Base-by-base conservation (phyloP, 257 asterid species). In the Petrea volubilis region DNA sequence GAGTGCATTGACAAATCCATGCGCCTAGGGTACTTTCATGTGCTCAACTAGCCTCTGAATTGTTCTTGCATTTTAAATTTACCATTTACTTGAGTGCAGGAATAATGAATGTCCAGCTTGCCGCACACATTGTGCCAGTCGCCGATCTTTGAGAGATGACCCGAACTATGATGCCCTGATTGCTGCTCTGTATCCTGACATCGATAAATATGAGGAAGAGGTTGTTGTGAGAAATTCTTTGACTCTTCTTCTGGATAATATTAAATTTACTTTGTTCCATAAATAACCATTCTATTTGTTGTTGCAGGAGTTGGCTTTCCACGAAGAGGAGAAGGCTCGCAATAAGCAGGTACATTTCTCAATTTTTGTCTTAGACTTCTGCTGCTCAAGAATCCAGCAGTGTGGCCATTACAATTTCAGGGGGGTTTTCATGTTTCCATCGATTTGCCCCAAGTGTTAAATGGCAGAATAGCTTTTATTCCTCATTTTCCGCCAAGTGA, bases 61-160 rank as follows among this genome's bases (percentile, higher is more conserved):
- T 29, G 41, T 72, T 55, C 63, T 63, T 64, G 69, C 36, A 21
- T 75, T 68, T 62, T 60, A 56, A 63, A n/a, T 66, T 33, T 72
- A 23, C 52, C 29, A 24, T 66, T 56, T 49, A 73, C 52, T 68
- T 75, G 63, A 71, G 76, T 80, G 77, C 86, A 92, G 98, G 85
- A 95, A 92, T 79, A 95, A 92, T 66, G 99, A 95, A 81, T 95
- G 99, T 78, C 99, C 99, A 47, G 96, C 99, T 82, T 95, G 99
- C 84, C 98, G 99, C 71, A 92, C 99, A 29, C 99, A 92, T 80
- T 95, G 99, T 82, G 99, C 99, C 63, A 95, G 99, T 87, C 97
- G 99, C 68, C 95, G 98, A 72, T 95, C 99, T 77, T 76, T 92
- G 82, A 88, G 99, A 78, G 98, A 95, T 80, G 99, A 95, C 83